phyloP scores from a whole-genome alignment of 2,329 filamentous ascomycete species.

The Monilinia laxa region DNA sequence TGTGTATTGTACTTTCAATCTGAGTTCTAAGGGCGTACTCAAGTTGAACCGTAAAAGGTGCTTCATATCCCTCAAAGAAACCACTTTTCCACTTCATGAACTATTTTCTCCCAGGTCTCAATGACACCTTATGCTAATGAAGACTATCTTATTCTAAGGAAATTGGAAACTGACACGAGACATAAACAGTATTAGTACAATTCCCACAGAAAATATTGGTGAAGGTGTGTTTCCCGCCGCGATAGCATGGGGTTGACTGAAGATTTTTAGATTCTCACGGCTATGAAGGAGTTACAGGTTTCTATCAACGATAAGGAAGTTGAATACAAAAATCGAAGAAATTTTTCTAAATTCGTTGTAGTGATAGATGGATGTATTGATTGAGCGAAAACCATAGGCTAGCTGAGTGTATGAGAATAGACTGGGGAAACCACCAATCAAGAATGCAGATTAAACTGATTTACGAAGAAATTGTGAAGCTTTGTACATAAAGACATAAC shows the following conservation, averaged over 20 bases:
- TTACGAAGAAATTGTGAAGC: neutral
- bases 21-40: too few species aligned
- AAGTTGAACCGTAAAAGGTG: too few species aligned
- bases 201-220: slow-evolving; percentile 60
- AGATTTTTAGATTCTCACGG: slow-evolving; percentile 50
- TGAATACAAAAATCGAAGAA: slow-evolving; percentile 61
- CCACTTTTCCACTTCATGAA: too few species aligned
- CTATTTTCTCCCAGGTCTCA: slow-evolving; percentile 54
- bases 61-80: too few species aligned
- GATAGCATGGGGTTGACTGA: slow-evolving; percentile 49
- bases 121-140: slow-evolving; percentile 53
- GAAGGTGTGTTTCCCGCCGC: slow-evolving; percentile 50
- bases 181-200: slow-evolving; percentile 57
- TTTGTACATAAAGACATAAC: neutral
- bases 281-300: slow-evolving; percentile 53
- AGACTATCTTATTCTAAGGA: slow-evolving; percentile 56
- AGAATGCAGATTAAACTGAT: neutral
- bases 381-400: slow-evolving; percentile 46
- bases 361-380: slow-evolving; percentile 57
- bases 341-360: slow-evolving; percentile 62
- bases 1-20: too few species aligned
- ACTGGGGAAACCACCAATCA: neutral
- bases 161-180: slow-evolving; percentile 50
- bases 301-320: slow-evolving; percentile 51
- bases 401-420: slow-evolving; percentile 41